Evolutionary conservation across 1,284 basidiomycete species (phyloP).

Genomic region (Xerocomus cyaneibrunnescens): DNA sequence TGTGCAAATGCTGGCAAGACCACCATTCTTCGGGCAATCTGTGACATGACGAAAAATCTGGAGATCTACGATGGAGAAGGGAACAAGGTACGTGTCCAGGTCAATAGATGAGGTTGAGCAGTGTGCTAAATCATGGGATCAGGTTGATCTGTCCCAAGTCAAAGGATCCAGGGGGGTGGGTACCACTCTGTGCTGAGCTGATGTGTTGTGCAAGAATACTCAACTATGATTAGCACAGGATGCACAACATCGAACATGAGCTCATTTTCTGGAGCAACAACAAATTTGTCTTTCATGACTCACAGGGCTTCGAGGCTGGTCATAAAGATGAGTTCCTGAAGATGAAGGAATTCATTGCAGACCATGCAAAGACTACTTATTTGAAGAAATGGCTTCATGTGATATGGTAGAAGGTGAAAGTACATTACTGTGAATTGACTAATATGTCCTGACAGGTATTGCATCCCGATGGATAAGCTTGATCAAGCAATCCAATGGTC

Average conservation of each 20-base stretch:
- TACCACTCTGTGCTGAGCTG: accelerated
- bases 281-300: not conserved
- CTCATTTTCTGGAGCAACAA: not conserved
- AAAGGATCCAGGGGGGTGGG: not conserved
- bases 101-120: not conserved
- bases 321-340: not conserved
- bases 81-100: not conserved
- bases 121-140: not conserved
- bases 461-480: slow-evolving; percentile 1
- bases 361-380: not conserved
- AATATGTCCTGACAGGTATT: not conserved
- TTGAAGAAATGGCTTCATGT: not conserved
- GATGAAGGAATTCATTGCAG: not conserved
- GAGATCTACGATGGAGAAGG: not conserved
- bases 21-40: not conserved
- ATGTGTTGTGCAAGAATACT: no score
- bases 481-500: not conserved
- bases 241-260: not conserved
- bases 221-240: not conserved
- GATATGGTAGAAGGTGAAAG: not conserved
- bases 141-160: not conserved
- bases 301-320: not conserved
- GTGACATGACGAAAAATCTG: not conserved
- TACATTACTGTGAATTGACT: not conserved
- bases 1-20: not conserved